Percentiles rank a stretch among this genome's conserved stretches.
Evolutionary conservation across 176 grass and related monocot genomes (phyloP).

Genomic region (Avena sativa): DNA sequence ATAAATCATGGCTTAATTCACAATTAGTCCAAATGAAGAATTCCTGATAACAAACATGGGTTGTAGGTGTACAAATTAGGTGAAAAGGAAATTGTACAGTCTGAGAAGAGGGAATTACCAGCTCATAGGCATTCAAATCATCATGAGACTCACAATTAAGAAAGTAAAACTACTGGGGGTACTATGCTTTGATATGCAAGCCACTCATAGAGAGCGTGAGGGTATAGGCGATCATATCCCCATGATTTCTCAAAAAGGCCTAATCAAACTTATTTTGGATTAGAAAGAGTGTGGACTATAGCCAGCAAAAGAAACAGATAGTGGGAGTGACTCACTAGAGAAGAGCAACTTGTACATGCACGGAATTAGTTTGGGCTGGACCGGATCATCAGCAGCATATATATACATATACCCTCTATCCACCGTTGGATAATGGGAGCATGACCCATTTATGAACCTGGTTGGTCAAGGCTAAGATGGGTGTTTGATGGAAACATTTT

Average conservation of each 20-base stretch:
- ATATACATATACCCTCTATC: no score
- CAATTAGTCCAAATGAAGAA: neutral
- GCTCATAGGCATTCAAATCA: neutral
- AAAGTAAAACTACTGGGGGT: neutral
- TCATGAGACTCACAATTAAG: neutral
- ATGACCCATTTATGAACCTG: no score
- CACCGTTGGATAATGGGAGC: no score
- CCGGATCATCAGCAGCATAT: neutral
- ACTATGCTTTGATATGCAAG: neutral
- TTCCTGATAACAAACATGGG: neutral
- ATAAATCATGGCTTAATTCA: neutral
- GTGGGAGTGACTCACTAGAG: neutral
- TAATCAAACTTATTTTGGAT: neutral
- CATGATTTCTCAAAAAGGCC: neutral
- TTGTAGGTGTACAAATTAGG: neutral
- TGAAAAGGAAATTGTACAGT: neutral
- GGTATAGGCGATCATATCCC: neutral
- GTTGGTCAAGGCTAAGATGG: no score
- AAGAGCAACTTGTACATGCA: neutral
- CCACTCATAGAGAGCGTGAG: neutral
- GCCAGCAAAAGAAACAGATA: neutral
- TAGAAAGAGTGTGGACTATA: neutral
- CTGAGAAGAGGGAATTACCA: neutral
- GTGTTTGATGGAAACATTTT: no score
- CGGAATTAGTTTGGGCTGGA: neutral